Percentiles rank a stretch among this genome's conserved stretches.
phyloP scores from a whole-genome alignment of 257 asterid species.

The Solanum raphanifolium region DNA sequence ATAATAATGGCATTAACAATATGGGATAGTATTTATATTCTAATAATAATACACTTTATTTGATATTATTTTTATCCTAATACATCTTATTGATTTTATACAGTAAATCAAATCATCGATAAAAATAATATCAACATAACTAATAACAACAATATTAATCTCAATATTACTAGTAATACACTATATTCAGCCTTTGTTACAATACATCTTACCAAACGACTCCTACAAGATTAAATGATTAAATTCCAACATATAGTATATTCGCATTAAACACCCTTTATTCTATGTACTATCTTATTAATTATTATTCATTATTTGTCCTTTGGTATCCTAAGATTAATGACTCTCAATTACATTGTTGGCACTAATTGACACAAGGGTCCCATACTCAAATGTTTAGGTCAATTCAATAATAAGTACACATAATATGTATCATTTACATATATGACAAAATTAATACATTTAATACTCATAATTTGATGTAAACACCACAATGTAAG shows the following conservation, averaged over 20 bases:
- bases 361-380: neutral
- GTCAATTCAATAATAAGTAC: neutral
- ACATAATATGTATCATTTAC: neutral
- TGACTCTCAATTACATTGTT: neutral
- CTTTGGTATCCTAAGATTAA: neutral
- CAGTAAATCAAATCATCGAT: no score
- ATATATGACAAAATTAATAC: neutral
- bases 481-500: neutral
- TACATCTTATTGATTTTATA: neutral
- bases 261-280: neutral
- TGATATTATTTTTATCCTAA: neutral
- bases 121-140: neutral
- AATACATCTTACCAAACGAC: neutral
- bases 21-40: neutral
- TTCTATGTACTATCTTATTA: neutral
- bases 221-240: neutral
- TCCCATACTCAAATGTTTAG: neutral
- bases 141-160: neutral
- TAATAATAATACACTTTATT: neutral
- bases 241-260: neutral
- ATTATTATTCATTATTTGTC: neutral
- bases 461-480: neutral
- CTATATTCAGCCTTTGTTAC: neutral
- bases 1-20: neutral
- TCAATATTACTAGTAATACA: neutral